Conservation (phyloP, 2,329 filamentous ascomycete genomes). For the Aspergillus oerlinghausenensis region DNA sequence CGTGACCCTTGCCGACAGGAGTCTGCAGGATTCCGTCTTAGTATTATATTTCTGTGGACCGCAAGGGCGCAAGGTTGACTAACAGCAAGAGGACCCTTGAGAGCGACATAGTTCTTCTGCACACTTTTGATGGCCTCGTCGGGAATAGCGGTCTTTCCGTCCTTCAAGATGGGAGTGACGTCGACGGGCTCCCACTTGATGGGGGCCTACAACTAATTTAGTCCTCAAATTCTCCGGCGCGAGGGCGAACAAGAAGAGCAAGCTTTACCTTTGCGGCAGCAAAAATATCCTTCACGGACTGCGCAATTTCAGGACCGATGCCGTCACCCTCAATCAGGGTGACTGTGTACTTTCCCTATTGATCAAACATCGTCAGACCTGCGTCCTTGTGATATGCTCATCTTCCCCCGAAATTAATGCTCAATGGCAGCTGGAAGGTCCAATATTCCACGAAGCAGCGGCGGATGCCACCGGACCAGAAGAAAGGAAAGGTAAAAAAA, state of each 20-base stretch:
- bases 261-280: conserved; percentile 74
- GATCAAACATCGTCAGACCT: conserved; percentile 10
- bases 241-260: conserved; percentile 1
- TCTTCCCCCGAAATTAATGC: neutral
- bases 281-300: conserved; percentile 99
- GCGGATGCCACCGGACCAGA: conserved; percentile 25
- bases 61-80: conserved; percentile 28
- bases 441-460: neutral
- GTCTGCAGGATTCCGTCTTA: conserved; percentile 54
- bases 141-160: conserved; percentile 93
- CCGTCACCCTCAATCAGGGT: conserved; percentile 98
- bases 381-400: conserved; percentile 7
- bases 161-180: conserved; percentile 87
- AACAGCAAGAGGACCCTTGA: conserved; percentile 96
- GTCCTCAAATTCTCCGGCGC: conserved; percentile 11
- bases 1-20: conserved; percentile 96
- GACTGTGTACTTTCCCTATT: conserved; percentile 88
- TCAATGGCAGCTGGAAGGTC: neutral
- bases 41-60: conserved; percentile 9
- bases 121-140: conserved; percentile 91
- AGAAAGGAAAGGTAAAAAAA: conserved; percentile 15
- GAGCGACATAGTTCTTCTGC: conserved; percentile 89
- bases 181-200: conserved; percentile 97
- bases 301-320: conserved; percentile 95
- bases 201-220: conserved; percentile 60